phyloP scores from a whole-genome alignment of 2,329 filamentous ascomycete genomes.

The Cryphonectria radicalis region DNA sequence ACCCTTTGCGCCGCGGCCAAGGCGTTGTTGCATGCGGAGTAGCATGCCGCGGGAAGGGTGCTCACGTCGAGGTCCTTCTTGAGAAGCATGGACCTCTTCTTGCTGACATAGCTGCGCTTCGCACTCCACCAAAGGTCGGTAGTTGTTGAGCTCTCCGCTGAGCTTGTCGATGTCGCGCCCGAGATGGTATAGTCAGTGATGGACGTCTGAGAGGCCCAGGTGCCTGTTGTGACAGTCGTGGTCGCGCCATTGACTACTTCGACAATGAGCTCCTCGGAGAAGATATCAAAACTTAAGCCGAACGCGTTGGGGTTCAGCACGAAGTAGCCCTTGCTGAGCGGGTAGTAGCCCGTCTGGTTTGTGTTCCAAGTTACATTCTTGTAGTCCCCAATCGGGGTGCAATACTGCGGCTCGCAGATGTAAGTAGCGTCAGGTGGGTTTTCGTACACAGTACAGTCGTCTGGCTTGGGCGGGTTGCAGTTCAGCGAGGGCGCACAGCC shows the following conservation, averaged over 20 bases:
- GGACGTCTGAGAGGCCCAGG: constrained; percentile 57
- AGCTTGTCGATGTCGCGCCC: constrained; percentile 21
- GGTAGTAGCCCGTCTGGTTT: constrained; percentile 55
- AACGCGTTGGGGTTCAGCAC: constrained; percentile 67
- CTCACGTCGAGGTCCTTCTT: constrained; percentile 43
- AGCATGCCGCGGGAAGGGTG: constrained; percentile 55
- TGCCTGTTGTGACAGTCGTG: constrained; percentile 56
- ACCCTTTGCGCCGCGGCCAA: constrained; percentile 48
- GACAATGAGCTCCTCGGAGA: constrained; percentile 49
- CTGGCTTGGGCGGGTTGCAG: constrained; percentile 56
- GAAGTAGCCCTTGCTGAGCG: constrained; percentile 61
- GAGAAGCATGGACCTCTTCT: constrained; percentile 31
- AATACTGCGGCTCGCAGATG: constrained; percentile 50
- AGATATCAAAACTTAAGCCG: constrained; percentile 66
- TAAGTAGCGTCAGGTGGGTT: constrained; percentile 51
- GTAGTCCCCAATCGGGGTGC: constrained; percentile 47
- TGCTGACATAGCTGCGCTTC: constrained; percentile 25
- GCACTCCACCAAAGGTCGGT: constrained; percentile 28
- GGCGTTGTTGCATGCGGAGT: constrained; percentile 54
- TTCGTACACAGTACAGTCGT: constrained; percentile 56
- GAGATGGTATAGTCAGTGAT: constrained; percentile 46
- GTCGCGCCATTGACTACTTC: constrained; percentile 42
- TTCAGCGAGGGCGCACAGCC: constrained; percentile 58
- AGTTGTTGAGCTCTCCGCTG: constrained; percentile 26
- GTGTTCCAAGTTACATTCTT: constrained; percentile 47